phyloP scores from a whole-genome alignment of 148 eudicot species.

The Fagopyrum homotropicum region DNA sequence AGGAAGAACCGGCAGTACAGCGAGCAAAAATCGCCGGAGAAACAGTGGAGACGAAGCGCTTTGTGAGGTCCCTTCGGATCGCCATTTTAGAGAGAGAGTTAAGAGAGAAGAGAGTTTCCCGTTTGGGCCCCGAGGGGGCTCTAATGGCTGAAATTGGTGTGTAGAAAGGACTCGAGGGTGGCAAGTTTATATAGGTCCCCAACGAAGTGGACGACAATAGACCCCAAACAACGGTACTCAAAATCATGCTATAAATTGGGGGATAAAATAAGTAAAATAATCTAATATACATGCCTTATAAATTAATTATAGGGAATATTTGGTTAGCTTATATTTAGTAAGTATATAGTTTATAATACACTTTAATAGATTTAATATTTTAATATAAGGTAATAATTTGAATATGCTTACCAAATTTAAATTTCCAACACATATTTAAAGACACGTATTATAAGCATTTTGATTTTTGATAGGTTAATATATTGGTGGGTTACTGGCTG shows the following conservation, averaged over 20 bases:
- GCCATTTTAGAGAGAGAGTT: conserved; percentile 34
- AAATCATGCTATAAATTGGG: background rate
- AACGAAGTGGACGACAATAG: background rate
- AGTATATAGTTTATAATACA: no score
- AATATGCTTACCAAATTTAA: no score
- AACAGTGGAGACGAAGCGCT: conserved; percentile 19
- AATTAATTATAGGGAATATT: no score
- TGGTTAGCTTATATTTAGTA: no score
- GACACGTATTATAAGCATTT: no score
- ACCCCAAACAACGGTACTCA: background rate
- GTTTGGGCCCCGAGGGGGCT: conserved; percentile 6
- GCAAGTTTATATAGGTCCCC: background rate
- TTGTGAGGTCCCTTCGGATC: conserved; percentile 34
- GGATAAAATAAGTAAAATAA: background rate
- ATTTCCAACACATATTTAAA: no score
- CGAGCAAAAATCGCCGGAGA: background rate
- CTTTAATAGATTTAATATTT: no score
- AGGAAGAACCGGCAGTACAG: background rate
- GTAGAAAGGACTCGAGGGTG: background rate
- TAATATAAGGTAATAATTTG: no score
- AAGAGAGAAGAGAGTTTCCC: background rate
- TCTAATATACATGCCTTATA: no score
- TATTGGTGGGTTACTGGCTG: no score
- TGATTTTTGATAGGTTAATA: no score
- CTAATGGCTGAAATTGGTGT: background rate